Base-by-base conservation (phyloP, 2,329 filamentous ascomycete genomes). In the Epicoccum sorghinum region DNA sequence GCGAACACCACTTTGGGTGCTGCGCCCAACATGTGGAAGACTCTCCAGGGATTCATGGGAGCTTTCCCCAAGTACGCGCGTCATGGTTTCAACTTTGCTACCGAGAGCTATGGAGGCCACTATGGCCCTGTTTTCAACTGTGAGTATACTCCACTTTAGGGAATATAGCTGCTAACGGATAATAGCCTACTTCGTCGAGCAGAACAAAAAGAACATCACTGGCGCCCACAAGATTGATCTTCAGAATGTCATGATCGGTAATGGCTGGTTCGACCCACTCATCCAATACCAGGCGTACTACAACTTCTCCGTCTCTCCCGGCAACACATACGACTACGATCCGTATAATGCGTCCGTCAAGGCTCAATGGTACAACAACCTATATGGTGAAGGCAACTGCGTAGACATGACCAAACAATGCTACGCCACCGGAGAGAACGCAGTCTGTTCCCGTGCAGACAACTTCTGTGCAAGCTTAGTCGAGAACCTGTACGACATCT, bases 321-420 rank as follows among this genome's bases (percentile, higher is more conserved):
- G 82, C 8, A 85, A 85, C 68, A 82, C 83, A 0, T 85, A 85
- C 65, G 81, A 83, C 60, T 81, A 80, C 61, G 68, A 73, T 1
- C 81, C 82, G 2, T 83, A 75, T 72, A 83, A 82, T 66, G 77
- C 72, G 8, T 77, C 79, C 3, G 70, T 80, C 27, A 76, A 82
- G 50, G 74, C 74, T 0, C 72, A 80, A 65, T 79, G 85, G 70
- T 84, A 83, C 75, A 85, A 86, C 72, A 82, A 81, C 60, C 66
- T 87, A 29, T 87, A 86, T 65, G 85, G 84, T 1, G 64, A 76
- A 2, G 85, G 85, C 29, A 86, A 87, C 68, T 88, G 86, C 68
- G 69, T 83, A 24, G 84, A 87, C 62, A 78, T 79, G 50, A 79
- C 82, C n/a, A 73, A 78, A 10, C 75, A 82, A 56, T 88, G 85